These are phyloP conservation scores for Monilinia vaccinii-corymbosi DNA, from an alignment of 2,329 filamentous ascomycete species.

Conservation along the genomic window DNA sequence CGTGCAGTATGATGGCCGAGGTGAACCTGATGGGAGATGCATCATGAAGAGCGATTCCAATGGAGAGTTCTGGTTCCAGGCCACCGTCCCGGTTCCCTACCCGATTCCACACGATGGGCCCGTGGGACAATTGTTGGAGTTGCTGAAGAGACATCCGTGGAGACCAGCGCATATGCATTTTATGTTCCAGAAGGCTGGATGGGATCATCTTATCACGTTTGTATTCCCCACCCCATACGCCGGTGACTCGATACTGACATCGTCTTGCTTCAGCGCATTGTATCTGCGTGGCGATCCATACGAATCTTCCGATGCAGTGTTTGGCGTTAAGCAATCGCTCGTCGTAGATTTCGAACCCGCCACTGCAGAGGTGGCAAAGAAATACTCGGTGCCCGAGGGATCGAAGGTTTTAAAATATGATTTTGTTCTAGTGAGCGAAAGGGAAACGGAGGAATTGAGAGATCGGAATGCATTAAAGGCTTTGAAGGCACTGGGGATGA, in stretches of 20 bases:
- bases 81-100: conserved; percentile 77
- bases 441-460: conserved; percentile 57
- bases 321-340: conserved; percentile 77
- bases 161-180: conserved; percentile 77
- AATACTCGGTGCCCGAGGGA: conserved; percentile 57
- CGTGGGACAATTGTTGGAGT: conserved; percentile 60
- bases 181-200: conserved; percentile 75
- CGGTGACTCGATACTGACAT: background rate
- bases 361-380: conserved; percentile 41
- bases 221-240: conserved; percentile 30
- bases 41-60: conserved; percentile 60
- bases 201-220: conserved; percentile 75
- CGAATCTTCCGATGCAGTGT: conserved; percentile 74
- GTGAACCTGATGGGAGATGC: conserved; percentile 61
- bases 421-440: conserved; percentile 65
- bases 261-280: conserved; percentile 45
- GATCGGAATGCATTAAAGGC: conserved; percentile 58
- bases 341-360: conserved; percentile 53
- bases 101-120: conserved; percentile 79
- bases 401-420: conserved; percentile 58
- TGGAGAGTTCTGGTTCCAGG: conserved; percentile 77
- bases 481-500: conserved; percentile 38
- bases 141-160: conserved; percentile 65
- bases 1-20: conserved; percentile 60
- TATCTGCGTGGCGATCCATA: conserved; percentile 72